phyloP scores from a whole-genome alignment of 305 asterid species.

The Rubia tinctorum region DNA sequence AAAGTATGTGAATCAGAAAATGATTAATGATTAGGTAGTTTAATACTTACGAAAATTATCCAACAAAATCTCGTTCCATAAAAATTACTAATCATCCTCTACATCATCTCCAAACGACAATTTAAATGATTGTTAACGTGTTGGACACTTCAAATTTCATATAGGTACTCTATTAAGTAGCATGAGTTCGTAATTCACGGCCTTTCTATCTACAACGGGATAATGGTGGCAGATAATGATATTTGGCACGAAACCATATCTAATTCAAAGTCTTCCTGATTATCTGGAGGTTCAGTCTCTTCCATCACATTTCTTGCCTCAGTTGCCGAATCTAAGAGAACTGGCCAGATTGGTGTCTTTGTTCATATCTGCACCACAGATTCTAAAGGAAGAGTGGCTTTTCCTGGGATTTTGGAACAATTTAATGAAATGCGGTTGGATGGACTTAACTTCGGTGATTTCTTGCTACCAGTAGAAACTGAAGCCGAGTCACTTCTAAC shows the following conservation, averaged over 20 bases:
- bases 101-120: too few species aligned
- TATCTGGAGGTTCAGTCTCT: constrained; percentile 46
- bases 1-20: too few species aligned
- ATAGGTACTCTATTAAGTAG: too few species aligned
- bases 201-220: background rate
- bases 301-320: constrained; percentile 26
- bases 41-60: too few species aligned
- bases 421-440: constrained; percentile 34
- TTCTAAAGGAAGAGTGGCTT: constrained; percentile 30
- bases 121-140: too few species aligned
- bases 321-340: constrained; percentile 12
- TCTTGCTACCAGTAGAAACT: constrained; percentile 37
- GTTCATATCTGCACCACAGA: constrained; percentile 19
- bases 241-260: background rate
- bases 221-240: too few species aligned
- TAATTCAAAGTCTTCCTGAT: constrained; percentile 24
- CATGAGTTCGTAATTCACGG: constrained; percentile 27
- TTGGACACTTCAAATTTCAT: too few species aligned
- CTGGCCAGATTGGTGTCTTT: constrained; percentile 12
- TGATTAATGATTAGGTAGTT: too few species aligned
- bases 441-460: constrained; percentile 32
- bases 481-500: constrained; percentile 30
- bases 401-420: constrained; percentile 29
- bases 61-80: too few species aligned
- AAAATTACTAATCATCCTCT: too few species aligned